Evolutionary conservation across 495 filamentous ascomycete species (phyloP), one percentile per base, ranked within the genome.

Genomic region (Achaetomiella virescens): DNA sequence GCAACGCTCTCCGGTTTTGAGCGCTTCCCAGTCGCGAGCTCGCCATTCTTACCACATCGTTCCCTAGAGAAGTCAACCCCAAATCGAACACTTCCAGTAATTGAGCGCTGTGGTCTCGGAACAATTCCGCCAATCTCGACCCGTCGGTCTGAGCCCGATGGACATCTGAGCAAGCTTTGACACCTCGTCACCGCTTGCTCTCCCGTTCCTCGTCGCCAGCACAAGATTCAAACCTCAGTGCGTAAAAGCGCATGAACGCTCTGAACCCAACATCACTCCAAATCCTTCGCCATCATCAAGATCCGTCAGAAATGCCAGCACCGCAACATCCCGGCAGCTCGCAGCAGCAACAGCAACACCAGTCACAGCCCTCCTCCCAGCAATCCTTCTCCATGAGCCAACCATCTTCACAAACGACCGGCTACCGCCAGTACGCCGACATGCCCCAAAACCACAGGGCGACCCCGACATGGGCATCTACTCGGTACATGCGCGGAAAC

Each of bases 401-500:
- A 27, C 68, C 73, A 2, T 68, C 66, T 9, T 70, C 70, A 6
- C 72, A 74, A 52, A 55, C 56, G 48, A 54, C 35, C 24, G 55
- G 55, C 56, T 69, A 69, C 53, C 66, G 68, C 20, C 71, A 74
- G 41, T 76, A 70, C 50, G 69, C 68, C 42, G 75, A 75, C 57
- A 69, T 70, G 14, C 62, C 66, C 47, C 75, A 76, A 64, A 77
- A 54, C 60, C 77, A 24, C 48, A 76, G 22, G 74, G 79, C 38
- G 84, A 84, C 53, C 74, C 81, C 45, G 78, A 78, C 57, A 85
- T 86, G 50, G 84, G 86, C 59, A 90, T 93, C 47, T 93, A 91
- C 70, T 84, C 86, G 57, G 89, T 91, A 66, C 66, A 77, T 59
- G 49, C 35, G 22, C 40, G n/a, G n/a, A n/a, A 47, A 25, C 35